Base-by-base conservation (phyloP, 805 yeast genomes). In the Saturnispora serradocipensis region DNA sequence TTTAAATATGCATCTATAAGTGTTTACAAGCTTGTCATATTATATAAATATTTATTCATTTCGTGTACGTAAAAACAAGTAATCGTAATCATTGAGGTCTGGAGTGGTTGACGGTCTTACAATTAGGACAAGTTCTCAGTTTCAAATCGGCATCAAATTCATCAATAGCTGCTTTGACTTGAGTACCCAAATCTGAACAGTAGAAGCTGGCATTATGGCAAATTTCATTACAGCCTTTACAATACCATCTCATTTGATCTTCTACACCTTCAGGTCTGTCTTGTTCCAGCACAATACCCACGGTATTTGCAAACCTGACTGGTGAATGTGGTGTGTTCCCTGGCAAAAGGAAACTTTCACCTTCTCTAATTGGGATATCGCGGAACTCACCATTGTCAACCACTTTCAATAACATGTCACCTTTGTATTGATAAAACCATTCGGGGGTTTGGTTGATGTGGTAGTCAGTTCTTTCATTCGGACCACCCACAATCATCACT, bases 401-500 rank as follows among this genome's bases (percentile, higher is more conserved):
- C 1, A 90, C 95, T 55, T 80, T 81, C 55, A 90, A 72, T 20
- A 86, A 76, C 96, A 90, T 89, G 25, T 74, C 72, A 2, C 97
- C 97, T 66, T 87, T 87, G 65, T 84, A 78, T 74, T 86, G 91
- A 68, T 84, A 82, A 66, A 90, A 90, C 79, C 88, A 90, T 62
- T 90, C 97, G 0, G 97, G 97, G 0, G 97, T 90, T 60, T 88
- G 95, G 63, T 90, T 90, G 46, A 90, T 79, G 62, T 90, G 97
- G 64, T 88, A 90, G 64, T 90, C 97, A 0, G 96, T 89, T 53
- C 97, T 74, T 61, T 84, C 95, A 65, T 90, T 90, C 3, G 97
- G 97, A 0, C 97, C 97, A 15, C 97, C 97, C 1, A 90, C 95
- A 48, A 89, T 82, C 97, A 90, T 90, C 36, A 89, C 88, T 0